Evolutionary conservation across 768 basidiomycete species (phyloP).

Genomic region (Stropharia rugosoannulata): DNA sequence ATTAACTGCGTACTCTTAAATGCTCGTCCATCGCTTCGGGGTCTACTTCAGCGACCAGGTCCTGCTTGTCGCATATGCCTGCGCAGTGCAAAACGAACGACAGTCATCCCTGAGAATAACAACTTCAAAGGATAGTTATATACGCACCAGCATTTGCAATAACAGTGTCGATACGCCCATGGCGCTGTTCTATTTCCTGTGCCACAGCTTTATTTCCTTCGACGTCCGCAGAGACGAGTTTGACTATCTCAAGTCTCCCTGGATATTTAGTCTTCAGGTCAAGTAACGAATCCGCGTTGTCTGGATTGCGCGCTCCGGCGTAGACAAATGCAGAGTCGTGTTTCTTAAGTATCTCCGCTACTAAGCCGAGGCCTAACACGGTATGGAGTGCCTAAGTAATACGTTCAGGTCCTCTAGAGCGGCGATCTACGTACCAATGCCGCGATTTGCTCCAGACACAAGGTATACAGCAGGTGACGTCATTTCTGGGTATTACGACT

Average conservation of each 20-base stretch:
- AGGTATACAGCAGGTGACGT: no score
- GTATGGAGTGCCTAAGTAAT: no score
- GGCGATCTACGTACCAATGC: not conserved
- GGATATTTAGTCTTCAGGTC: not conserved
- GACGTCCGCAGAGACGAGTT: not conserved
- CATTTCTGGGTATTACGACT: no score
- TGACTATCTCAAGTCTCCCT: not conserved
- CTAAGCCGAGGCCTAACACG: not conserved
- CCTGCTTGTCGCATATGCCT: not conserved
- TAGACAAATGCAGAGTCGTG: not conserved
- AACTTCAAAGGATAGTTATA: no score
- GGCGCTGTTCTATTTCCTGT: not conserved
- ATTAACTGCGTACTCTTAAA: not conserved
- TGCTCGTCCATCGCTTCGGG: not conserved
- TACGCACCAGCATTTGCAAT: constrained; percentile 6
- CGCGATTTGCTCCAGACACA: no score
- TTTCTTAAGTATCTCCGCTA: not conserved
- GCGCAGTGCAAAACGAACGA: not conserved
- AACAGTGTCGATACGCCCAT: constrained; percentile 1
- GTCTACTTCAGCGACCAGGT: not conserved
- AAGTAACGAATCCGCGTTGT: not conserved
- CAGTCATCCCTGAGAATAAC: not conserved
- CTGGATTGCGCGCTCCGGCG: not conserved
- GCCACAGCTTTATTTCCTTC: not conserved
- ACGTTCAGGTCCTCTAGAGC: not conserved